Base-by-base conservation (phyloP, 164 flowering plant genomes). In the Paratinospora sagittata region DNA sequence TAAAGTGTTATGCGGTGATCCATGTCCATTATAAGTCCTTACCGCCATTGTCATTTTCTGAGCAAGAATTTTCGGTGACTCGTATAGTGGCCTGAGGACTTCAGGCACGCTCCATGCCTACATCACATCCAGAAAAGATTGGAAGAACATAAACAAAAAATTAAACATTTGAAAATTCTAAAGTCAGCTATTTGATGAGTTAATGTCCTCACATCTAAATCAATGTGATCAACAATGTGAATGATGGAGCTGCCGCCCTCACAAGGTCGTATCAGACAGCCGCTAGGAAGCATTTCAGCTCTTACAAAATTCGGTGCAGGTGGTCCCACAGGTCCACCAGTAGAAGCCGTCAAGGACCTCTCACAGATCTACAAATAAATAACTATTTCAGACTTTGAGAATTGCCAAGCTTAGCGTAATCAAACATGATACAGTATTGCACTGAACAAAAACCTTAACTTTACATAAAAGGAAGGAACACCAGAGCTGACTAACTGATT, bases 161-260 rank as follows among this genome's bases (percentile, higher is more conserved):
- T n/a, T n/a, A 0, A 19, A 24, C 17, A n/a, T 8, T 26, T 55
- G 8, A 17, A 45, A 12, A 19, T 24, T n/a, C 62, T 23, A 37
- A 19, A 63, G 14, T 21, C 41, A 26, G 11, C 12, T 3, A 34
- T n/a, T 37, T 5, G 27, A 65, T 62, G 0, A 0, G 30, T 43
- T 27, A 39, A 26, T 19, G 16, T 63, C 12, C 86, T 83, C 49
- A 92, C 97, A 79, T 90, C 92, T 61, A 92, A 77, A 70, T 92
- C 89, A 66, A 90, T 73, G 72, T 92, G 97, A 85, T 91, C 92
- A 36, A 91, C 97, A 77, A 91, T 90, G 82, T 90, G 85, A 67
- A 91, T 81, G 27, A 90, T 88, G 27, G 97, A 90, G 27, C 97
- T 91, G 12, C 97, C 95, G 62, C 97, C 97, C 72, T 91, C 97